Percentiles rank a stretch among this genome's conserved stretches.
phyloP scores from a whole-genome alignment of 2,329 filamentous ascomycete species.

The Sordariomycetes sp. region DNA sequence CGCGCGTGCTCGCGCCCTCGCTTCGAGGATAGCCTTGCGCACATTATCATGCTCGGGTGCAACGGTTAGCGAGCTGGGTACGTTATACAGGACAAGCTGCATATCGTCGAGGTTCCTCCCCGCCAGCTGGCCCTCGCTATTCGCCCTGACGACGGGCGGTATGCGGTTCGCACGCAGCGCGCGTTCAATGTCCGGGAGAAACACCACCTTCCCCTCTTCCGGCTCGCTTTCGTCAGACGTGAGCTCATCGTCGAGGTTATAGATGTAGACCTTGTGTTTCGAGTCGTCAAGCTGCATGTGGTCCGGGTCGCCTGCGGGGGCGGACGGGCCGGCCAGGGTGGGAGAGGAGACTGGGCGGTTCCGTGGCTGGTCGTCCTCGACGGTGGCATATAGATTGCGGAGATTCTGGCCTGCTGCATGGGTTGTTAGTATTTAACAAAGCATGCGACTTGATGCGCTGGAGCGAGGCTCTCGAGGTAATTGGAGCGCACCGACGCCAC shows the following conservation, averaged over 20 bases:
- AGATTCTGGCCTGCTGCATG: slow-evolving; percentile 1
- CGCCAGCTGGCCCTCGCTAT: slow-evolving; percentile 33
- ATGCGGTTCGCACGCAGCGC: slow-evolving; percentile 64
- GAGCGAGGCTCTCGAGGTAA: slow-evolving; percentile 9
- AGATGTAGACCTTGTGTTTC: slow-evolving; percentile 80
- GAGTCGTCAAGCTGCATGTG: slow-evolving; percentile 80
- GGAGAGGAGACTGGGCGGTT: slow-evolving; percentile 8
- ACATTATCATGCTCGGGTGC: slow-evolving; percentile 68
- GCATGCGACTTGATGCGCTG: slow-evolving; percentile 4
- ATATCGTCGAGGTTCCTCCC: slow-evolving; percentile 34
- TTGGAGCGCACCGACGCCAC: slow-evolving; percentile 2
- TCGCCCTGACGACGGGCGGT: slow-evolving; percentile 52
- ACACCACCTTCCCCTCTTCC: slow-evolving; percentile 50
- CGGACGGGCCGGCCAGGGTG: slow-evolving; percentile 6
- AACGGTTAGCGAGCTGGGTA: slow-evolving; percentile 66
- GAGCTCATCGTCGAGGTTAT: slow-evolving; percentile 81
- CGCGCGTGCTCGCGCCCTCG: slow-evolving; percentile 56
- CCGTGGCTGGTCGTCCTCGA: slow-evolving; percentile 1
- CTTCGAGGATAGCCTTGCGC: slow-evolving; percentile 73
- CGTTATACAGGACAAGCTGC: slow-evolving; percentile 76
- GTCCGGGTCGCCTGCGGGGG: slow-evolving; percentile 32
- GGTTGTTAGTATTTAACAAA: background rate
- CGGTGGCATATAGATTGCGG: slow-evolving; percentile 1
- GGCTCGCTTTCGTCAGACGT: slow-evolving; percentile 48
- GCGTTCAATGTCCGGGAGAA: slow-evolving; percentile 79